Evolutionary conservation across 768 basidiomycete species (phyloP).

Genomic region (Russula dissimulans): DNA sequence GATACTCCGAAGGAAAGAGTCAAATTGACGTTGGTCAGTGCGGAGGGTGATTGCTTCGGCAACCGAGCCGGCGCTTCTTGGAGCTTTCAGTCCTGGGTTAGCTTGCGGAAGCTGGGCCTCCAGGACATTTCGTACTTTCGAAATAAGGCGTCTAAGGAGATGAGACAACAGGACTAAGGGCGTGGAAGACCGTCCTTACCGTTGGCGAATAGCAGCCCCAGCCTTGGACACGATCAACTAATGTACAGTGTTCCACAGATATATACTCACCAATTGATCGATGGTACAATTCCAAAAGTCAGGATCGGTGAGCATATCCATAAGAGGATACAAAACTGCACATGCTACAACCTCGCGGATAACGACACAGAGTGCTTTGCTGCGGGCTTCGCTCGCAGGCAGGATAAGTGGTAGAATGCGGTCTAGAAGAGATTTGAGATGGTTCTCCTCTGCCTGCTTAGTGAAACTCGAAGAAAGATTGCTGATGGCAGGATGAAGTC

Average conservation of each 20-base stretch:
- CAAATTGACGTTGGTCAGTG: slow-evolving; percentile 77
- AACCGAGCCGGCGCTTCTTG: slow-evolving; percentile 28
- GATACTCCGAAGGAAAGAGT: slow-evolving; percentile 84
- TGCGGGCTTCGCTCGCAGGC: slow-evolving; percentile 65
- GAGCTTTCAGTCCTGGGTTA: slow-evolving; percentile 34
- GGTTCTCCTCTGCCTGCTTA: slow-evolving; percentile 81
- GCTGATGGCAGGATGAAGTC: slow-evolving; percentile 77
- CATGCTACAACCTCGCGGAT: slow-evolving; percentile 79
- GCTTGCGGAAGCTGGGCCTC: slow-evolving; percentile 68
- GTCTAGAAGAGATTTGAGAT: slow-evolving; percentile 65
- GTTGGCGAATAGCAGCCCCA: slow-evolving; percentile 62
- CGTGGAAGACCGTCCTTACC: slow-evolving; percentile 44
- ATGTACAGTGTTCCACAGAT: background rate
- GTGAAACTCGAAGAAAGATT: slow-evolving; percentile 86
- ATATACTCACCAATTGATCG: slow-evolving; percentile 72
- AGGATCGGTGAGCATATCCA: slow-evolving; percentile 90
- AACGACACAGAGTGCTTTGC: slow-evolving; percentile 61
- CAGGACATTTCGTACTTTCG: slow-evolving; percentile 75
- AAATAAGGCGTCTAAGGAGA: slow-evolving; percentile 60
- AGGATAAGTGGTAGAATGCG: slow-evolving; percentile 62
- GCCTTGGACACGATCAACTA: slow-evolving; percentile 31
- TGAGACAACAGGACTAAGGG: background rate
- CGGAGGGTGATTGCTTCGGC: slow-evolving; percentile 73
- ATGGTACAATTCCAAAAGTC: slow-evolving; percentile 96
- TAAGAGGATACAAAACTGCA: slow-evolving; percentile 72